Percentiles rank a stretch among this genome's conserved stretches.
phyloP scores from a whole-genome alignment of 2,329 filamentous ascomycete species.

The Cyphellophora attinorum region DNA sequence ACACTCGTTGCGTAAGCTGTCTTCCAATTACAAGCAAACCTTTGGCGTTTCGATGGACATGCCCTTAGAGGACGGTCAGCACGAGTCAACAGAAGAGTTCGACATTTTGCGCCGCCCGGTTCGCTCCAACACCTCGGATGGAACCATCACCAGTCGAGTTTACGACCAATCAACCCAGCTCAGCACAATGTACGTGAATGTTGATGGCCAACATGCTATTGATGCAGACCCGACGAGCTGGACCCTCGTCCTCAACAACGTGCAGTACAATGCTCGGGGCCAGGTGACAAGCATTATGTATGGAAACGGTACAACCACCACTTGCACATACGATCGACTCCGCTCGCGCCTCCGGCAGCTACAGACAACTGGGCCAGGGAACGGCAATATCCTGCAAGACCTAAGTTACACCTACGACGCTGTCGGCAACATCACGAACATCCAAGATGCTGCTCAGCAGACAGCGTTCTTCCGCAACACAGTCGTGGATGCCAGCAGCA shows the following conservation, averaged over 20 bases:
- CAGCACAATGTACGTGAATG: neutral
- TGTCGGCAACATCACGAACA: slow-evolving; percentile 2
- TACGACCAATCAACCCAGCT: neutral
- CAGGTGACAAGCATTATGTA: neutral
- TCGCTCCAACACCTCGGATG: neutral
- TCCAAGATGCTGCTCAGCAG: slow-evolving; percentile 1
- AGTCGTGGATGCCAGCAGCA: slow-evolving; percentile 2
- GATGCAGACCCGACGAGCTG: neutral
- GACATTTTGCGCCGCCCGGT: neutral
- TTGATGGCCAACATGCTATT: neutral
- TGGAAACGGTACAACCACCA: slow-evolving; percentile 2
- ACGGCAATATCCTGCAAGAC: slow-evolving; percentile 3
- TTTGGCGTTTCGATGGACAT: neutral
- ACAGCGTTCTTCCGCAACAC: slow-evolving; percentile 1
- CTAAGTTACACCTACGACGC: slow-evolving; percentile 7
- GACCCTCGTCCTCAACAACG: neutral
- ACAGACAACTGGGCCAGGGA: neutral
- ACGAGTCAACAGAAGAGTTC: no score
- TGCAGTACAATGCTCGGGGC: neutral
- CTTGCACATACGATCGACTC: neutral
- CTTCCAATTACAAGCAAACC: slow-evolving; percentile 1
- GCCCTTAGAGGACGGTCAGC: neutral
- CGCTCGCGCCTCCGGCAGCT: no score
- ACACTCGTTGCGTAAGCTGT: neutral
- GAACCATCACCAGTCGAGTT: neutral